phyloP scores from a whole-genome alignment of 352 stramenopile genomes.

The Phytophthora constricta region DNA sequence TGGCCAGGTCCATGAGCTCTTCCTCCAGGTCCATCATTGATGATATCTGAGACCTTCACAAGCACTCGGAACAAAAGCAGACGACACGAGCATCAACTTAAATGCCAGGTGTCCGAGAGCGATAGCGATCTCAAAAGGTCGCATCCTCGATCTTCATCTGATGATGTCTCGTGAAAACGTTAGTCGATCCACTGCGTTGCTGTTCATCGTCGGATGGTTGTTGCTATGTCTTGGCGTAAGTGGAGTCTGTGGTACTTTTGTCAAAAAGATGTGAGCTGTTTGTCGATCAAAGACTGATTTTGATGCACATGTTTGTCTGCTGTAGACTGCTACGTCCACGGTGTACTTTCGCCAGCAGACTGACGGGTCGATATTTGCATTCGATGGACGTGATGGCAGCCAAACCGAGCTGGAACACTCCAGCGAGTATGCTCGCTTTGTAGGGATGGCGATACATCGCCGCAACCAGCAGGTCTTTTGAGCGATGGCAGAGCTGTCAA shows the following conservation, averaged over 20 bases:
- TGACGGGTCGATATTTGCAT: conserved; percentile 61
- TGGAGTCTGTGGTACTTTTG: conserved; percentile 2
- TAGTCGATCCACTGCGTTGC: not conserved
- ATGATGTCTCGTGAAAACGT: too few relatives aligned
- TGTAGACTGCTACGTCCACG: conserved; percentile 42
- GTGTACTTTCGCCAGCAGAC: conserved; percentile 70
- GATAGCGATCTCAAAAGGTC: too few relatives aligned
- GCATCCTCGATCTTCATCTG: too few relatives aligned
- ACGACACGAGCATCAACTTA: too few relatives aligned
- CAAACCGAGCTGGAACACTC: conserved; percentile 46
- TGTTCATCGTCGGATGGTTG: not conserved
- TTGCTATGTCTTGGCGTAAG: too few relatives aligned
- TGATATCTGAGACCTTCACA: not conserved
- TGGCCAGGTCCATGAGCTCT: conserved; percentile 70
- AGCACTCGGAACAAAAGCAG: too few relatives aligned
- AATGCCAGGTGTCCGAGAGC: too few relatives aligned
- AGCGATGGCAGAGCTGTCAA: conserved; percentile 61
- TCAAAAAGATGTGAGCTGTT: not conserved
- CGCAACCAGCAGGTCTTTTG: conserved; percentile 50
- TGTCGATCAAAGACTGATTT: not conserved
- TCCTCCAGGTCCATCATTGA: conserved; percentile 49
- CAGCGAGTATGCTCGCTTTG: conserved; percentile 48
- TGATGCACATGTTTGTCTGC: not conserved
- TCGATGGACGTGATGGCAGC: conserved; percentile 47
- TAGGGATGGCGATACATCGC: conserved; percentile 52